A percentile compares a stretch with the other conserved stretches of the same genome.
Conservation (phyloP, 1,284 basidiomycete genomes). For the Malassezia furfur region DNA sequence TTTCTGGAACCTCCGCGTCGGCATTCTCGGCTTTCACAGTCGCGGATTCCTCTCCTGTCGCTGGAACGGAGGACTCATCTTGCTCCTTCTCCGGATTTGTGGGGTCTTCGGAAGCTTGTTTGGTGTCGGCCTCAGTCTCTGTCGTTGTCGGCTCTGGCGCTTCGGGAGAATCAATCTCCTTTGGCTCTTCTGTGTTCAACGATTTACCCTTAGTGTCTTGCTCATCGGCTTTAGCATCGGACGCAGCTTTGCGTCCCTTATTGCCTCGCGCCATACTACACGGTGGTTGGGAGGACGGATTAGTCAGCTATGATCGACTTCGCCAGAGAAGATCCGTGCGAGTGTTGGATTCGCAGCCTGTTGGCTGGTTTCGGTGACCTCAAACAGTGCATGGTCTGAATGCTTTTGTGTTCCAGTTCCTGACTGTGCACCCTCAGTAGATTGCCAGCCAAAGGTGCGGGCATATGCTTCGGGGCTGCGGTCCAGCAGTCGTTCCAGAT, state of each 20-base stretch:
- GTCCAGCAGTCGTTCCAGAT: conserved; percentile 71
- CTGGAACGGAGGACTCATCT: too few species aligned
- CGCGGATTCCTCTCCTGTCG: too few species aligned
- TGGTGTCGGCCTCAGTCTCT: too few species aligned
- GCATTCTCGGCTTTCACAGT: too few species aligned
- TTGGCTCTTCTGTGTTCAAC: too few species aligned
- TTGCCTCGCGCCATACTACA: neutral
- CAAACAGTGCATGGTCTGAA: conserved; percentile 55
- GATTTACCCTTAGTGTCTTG: neutral
- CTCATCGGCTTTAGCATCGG: neutral
- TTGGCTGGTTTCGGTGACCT: conserved; percentile 66
- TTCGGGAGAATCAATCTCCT: too few species aligned
- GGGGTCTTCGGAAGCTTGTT: too few species aligned
- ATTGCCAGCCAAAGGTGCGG: conserved; percentile 66
- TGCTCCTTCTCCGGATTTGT: too few species aligned
- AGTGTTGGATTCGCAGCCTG: conserved; percentile 64
- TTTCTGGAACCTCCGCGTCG: too few species aligned
- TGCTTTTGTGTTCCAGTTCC: conserved; percentile 14
- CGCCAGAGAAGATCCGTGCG: conserved; percentile 51
- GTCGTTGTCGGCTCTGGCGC: too few species aligned
- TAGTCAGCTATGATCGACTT: conserved; percentile 13
- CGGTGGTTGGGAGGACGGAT: neutral
- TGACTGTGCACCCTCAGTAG: conserved; percentile 24
- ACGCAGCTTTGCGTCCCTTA: neutral
- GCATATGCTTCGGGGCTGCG: conserved; percentile 68